phyloP scores from a whole-genome alignment of 164 flowering plant species.

The Kalanchoe fedtschenkoi region DNA sequence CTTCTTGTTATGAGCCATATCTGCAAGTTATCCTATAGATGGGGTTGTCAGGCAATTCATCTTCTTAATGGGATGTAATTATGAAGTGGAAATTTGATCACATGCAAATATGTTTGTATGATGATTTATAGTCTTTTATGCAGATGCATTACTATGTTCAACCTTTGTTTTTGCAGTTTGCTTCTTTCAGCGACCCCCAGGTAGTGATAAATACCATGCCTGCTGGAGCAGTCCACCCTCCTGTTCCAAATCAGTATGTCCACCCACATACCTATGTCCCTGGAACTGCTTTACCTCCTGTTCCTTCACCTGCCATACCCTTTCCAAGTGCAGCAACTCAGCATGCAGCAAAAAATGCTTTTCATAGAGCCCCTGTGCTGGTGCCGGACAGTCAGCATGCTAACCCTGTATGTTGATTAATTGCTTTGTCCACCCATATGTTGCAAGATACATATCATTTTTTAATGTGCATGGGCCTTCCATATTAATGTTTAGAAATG shows the following conservation, averaged over 20 bases:
- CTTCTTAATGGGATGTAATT: neutral
- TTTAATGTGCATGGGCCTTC: neutral
- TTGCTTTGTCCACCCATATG: neutral
- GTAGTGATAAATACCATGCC: conserved; percentile 12
- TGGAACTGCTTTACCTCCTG: conserved; percentile 16
- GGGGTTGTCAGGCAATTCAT: conserved; percentile 9
- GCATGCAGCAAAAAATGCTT: conserved; percentile 13
- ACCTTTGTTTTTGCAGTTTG: conserved; percentile 13
- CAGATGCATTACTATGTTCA: neutral
- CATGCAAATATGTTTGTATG: neutral
- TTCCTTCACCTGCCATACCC: conserved; percentile 11
- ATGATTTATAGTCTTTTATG: neutral
- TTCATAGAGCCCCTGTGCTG: conserved; percentile 6
- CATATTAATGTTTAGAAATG: neutral
- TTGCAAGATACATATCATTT: neutral
- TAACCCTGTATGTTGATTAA: conserved; percentile 16
- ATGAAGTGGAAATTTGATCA: conserved; percentile 8
- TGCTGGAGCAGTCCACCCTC: conserved; percentile 19
- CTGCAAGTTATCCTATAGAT: conserved; percentile 11
- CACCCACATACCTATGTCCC: conserved; percentile 14
- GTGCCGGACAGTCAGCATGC: conserved; percentile 7
- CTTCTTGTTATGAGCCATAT: conserved; percentile 9
- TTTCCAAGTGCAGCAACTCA: conserved; percentile 7
- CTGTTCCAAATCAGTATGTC: conserved; percentile 18
- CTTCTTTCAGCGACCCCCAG: conserved; percentile 12